These are phyloP conservation scores for Alloteropsis angusta DNA, from an alignment of 202 grass and related monocot species.

Conservation along the genomic window DNA sequence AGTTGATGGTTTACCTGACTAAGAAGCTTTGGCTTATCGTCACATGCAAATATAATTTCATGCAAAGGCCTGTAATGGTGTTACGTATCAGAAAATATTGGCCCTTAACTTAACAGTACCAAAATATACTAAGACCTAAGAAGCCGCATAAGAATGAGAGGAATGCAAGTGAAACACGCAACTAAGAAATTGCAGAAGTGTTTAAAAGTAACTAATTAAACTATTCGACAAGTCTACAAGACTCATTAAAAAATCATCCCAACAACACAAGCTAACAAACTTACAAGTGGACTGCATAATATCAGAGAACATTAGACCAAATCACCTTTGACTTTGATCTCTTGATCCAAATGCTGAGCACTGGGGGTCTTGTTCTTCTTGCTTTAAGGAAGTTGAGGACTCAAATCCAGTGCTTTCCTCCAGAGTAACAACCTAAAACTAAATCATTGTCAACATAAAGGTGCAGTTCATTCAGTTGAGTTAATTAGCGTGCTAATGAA, in stretches of 20 bases:
- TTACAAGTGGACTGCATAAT: background rate
- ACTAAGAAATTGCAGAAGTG: background rate
- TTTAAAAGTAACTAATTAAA: background rate
- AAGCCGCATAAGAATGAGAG: background rate
- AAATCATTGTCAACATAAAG: slow-evolving; percentile 31
- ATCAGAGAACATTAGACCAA: background rate
- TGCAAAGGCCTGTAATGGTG: slow-evolving; percentile 47
- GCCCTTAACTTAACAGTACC: background rate
- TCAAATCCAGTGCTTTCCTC: slow-evolving; percentile 31
- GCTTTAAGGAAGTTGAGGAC: slow-evolving; percentile 19
- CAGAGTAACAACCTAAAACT: slow-evolving; percentile 36
- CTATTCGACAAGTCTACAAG: background rate
- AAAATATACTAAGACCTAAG: slow-evolving; percentile 3
- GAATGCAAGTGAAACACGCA: slow-evolving; percentile 6
- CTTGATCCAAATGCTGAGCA: slow-evolving; percentile 19
- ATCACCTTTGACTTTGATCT: slow-evolving; percentile 42
- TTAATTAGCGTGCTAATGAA: slow-evolving; percentile 1
- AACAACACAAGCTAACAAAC: background rate
- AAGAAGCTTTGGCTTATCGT: slow-evolving; percentile 86
- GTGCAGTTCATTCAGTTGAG: slow-evolving; percentile 4
- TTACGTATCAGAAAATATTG: slow-evolving; percentile 37
- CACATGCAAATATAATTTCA: slow-evolving; percentile 76
- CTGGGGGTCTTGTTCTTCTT: slow-evolving; percentile 37
- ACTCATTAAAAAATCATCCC: background rate
- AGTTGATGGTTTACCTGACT: slow-evolving; percentile 60